Percentiles rank a stretch among this genome's conserved stretches.
Evolutionary conservation across 768 basidiomycete genomes (phyloP).

Genomic region (Leucocoprinus birnbaumii): DNA sequence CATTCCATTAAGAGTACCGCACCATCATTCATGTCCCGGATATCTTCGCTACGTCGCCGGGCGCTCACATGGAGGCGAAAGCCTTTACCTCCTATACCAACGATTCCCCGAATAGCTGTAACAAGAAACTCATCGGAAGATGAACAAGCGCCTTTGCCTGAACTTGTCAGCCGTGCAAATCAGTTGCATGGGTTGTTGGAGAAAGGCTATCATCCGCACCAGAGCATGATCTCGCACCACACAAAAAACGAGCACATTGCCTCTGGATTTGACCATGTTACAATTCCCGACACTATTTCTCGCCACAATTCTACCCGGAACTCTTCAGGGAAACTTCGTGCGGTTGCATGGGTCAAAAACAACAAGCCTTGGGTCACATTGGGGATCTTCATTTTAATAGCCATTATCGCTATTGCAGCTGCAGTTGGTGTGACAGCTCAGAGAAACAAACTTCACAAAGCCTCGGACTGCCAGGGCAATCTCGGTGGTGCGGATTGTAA

Average conservation of each 20-base stretch:
- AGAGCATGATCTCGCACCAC: conserved; percentile 33
- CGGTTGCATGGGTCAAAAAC: conserved; percentile 11
- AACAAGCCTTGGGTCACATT: conserved; percentile 16
- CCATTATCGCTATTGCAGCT: conserved; percentile 39
- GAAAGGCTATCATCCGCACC: conserved; percentile 51
- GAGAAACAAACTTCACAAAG: conserved; percentile 20
- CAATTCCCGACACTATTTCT: neutral
- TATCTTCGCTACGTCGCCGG: conserved; percentile 36
- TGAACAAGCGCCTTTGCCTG: conserved; percentile 45
- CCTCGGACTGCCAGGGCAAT: conserved; percentile 34
- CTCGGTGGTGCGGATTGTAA: conserved; percentile 50
- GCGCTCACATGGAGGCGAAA: conserved; percentile 45
- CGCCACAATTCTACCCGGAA: neutral
- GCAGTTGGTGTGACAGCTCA: conserved; percentile 42
- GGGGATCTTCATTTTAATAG: conserved; percentile 29
- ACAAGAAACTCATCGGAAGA: conserved; percentile 41
- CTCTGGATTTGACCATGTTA: conserved; percentile 19
- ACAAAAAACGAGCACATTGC: conserved; percentile 16
- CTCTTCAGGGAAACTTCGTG: conserved; percentile 2
- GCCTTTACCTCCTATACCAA: conserved; percentile 59
- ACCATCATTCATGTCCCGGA: conserved; percentile 48
- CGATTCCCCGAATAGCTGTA: conserved; percentile 40
- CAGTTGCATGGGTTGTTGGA: conserved; percentile 47
- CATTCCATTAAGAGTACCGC: conserved; percentile 45
- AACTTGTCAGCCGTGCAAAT: conserved; percentile 49